Conservation (phyloP, 2,329 filamentous ascomycete genomes). For the Aspergillus hiratsukae region DNA sequence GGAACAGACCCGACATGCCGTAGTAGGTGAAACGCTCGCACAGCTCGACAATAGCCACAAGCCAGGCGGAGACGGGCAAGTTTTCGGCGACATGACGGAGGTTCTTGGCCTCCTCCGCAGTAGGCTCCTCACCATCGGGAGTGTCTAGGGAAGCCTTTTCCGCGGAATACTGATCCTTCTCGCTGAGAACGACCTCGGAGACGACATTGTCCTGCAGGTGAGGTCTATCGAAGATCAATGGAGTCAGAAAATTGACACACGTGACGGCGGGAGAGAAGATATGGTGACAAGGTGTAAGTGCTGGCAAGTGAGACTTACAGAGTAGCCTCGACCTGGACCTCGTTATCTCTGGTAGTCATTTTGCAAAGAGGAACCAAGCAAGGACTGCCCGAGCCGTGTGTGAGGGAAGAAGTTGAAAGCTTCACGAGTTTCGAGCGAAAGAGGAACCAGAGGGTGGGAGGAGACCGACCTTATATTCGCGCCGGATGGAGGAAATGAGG, state of each 20-base stretch:
- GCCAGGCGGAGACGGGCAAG: conserved; percentile 52
- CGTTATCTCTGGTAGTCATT: conserved; percentile 25
- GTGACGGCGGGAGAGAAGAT: background rate
- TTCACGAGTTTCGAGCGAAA: conserved; percentile 8
- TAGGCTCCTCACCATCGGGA: conserved; percentile 51
- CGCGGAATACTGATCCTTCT: conserved; percentile 22
- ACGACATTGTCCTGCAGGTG: conserved; percentile 14
- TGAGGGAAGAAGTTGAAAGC: background rate
- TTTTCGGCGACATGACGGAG: conserved; percentile 53
- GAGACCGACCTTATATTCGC: conserved; percentile 23
- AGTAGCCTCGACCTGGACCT: conserved; percentile 24
- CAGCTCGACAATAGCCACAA: conserved; percentile 55
- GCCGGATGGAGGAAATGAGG: conserved; percentile 15
- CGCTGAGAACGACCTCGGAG: conserved; percentile 17
- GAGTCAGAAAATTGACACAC: background rate
- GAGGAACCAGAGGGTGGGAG: conserved; percentile 6
- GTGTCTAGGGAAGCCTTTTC: conserved; percentile 31
- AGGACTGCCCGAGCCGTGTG: conserved; percentile 2
- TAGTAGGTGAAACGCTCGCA: conserved; percentile 58
- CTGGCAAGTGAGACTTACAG: conserved; percentile 17
- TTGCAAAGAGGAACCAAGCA: conserved; percentile 9
- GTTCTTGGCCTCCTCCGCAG: conserved; percentile 46
- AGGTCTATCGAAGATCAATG: conserved; percentile 6
- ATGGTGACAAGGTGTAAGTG: background rate
- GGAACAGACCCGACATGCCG: conserved; percentile 51